Evolutionary conservation across 305 asterid species (phyloP).

Genomic region (Andrographis paniculata): DNA sequence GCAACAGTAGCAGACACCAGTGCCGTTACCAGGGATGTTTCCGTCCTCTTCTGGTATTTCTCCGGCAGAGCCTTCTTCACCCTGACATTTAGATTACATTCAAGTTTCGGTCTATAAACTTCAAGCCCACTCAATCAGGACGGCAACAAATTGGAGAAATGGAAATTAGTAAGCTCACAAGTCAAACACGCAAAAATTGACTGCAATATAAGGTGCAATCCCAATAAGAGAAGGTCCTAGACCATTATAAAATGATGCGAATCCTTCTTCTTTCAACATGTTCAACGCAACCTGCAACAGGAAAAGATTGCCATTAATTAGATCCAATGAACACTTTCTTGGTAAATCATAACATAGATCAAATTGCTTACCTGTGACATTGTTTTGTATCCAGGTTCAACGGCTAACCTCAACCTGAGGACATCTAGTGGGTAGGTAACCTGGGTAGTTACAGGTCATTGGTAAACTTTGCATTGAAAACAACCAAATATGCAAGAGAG

Average conservation of each 20-base stretch:
- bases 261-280: conserved; percentile 93
- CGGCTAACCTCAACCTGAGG: conserved; percentile 85
- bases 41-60: conserved; percentile 74
- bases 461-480: conserved; percentile 10
- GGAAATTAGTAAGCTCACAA: conserved; percentile 59
- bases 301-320: conserved; percentile 17
- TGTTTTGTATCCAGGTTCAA: conserved; percentile 78
- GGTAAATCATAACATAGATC: conserved; percentile 4
- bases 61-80: conserved; percentile 90
- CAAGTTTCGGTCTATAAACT: background rate
- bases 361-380: conserved; percentile 65
- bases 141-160: background rate
- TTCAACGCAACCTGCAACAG: conserved; percentile 63
- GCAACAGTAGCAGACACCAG: conserved; percentile 80
- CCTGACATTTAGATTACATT: conserved; percentile 36
- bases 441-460: conserved; percentile 31
- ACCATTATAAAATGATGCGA: conserved; percentile 73
- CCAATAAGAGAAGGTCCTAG: conserved; percentile 92
- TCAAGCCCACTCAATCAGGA: background rate
- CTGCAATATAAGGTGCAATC: conserved; percentile 93
- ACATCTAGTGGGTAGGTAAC: conserved; percentile 87
- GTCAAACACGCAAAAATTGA: conserved; percentile 95
- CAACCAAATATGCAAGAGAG: background rate
- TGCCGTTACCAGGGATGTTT: conserved; percentile 62
- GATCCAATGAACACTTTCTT: conserved; percentile 3